Evolutionary conservation across 805 yeast genomes (phyloP).

Genomic region (Metschnikowia vanudenii): DNA sequence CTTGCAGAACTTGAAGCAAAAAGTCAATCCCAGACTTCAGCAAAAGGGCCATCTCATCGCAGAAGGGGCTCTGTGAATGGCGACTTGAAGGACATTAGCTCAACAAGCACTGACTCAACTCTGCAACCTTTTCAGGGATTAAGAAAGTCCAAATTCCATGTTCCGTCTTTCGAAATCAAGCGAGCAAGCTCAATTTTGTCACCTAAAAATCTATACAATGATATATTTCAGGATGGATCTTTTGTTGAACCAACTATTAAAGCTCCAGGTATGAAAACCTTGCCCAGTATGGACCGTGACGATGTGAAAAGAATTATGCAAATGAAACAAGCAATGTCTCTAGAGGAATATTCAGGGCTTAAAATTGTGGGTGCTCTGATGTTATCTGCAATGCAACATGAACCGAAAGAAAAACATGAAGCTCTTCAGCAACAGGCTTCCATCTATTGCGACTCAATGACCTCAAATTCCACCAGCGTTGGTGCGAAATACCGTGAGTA

Average conservation of each 20-base stretch:
- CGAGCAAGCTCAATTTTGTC: slow-evolving; percentile 34
- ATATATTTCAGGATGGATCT: slow-evolving; percentile 33
- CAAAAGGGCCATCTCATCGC: background rate
- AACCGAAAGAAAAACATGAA: slow-evolving; percentile 20
- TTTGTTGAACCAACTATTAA: slow-evolving; percentile 36
- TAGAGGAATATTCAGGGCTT: slow-evolving; percentile 39
- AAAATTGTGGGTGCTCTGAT: slow-evolving; percentile 29
- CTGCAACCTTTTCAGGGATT: background rate
- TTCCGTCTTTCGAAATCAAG: slow-evolving; percentile 44
- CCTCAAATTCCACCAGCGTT: slow-evolving; percentile 8
- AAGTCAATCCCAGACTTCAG: background rate
- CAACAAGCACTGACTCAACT: background rate
- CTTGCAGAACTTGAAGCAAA: slow-evolving; percentile 20
- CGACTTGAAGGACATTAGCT: slow-evolving; percentile 7
- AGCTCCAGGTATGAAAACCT: slow-evolving; percentile 46
- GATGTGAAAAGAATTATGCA: slow-evolving; percentile 40
- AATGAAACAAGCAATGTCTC: slow-evolving; percentile 36
- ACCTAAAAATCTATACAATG: slow-evolving; percentile 40
- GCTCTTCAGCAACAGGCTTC: slow-evolving; percentile 17
- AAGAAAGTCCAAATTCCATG: slow-evolving; percentile 33
- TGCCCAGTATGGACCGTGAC: slow-evolving; percentile 48
- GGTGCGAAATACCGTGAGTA: slow-evolving; percentile 2
- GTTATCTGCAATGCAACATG: slow-evolving; percentile 10
- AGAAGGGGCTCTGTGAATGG: slow-evolving; percentile 4
- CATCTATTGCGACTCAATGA: slow-evolving; percentile 16